phyloP scores from a whole-genome alignment of 1,284 basidiomycete species.

The Sporisorium sorghi region DNA sequence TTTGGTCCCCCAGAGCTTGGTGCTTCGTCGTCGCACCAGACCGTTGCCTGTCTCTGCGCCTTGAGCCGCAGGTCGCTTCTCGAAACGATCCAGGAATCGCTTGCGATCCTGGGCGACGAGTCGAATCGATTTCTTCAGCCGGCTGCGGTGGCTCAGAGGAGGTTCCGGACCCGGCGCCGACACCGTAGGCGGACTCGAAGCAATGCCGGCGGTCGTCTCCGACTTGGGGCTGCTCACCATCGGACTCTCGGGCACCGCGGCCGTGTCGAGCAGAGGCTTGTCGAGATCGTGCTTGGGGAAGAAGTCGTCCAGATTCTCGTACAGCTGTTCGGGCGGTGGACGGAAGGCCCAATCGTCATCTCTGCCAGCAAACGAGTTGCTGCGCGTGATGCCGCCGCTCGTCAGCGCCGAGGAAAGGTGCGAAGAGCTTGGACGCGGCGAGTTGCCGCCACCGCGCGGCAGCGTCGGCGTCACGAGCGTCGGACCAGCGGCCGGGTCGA shows the following conservation, averaged over 20 bases:
- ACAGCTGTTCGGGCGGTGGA: constrained; percentile 91
- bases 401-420: constrained; percentile 29
- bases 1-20: constrained; percentile 94
- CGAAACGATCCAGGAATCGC: constrained; percentile 61
- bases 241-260: constrained; percentile 79
- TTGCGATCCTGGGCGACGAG: constrained; percentile 80
- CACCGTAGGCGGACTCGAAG: constrained; percentile 18
- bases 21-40: constrained; percentile 82
- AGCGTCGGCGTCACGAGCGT: constrained; percentile 16
- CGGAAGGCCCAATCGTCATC: constrained; percentile 75
- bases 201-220: constrained; percentile 14
- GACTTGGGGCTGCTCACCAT: constrained; percentile 51
- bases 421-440: constrained; percentile 26
- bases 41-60: constrained; percentile 71
- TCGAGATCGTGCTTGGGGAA: constrained; percentile 97
- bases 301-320: constrained; percentile 91
- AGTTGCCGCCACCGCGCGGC: constrained; percentile 12
- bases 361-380: constrained; percentile 59
- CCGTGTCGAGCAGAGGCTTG: constrained; percentile 87
- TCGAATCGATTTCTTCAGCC: constrained; percentile 87
- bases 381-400: constrained; percentile 48
- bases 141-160: constrained; percentile 30
- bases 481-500: constrained; percentile 50
- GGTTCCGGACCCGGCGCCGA: constrained; percentile 17
- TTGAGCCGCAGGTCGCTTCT: constrained; percentile 68